phyloP scores from a whole-genome alignment of 495 filamentous ascomycete species.

The Penicillium herquei region DNA sequence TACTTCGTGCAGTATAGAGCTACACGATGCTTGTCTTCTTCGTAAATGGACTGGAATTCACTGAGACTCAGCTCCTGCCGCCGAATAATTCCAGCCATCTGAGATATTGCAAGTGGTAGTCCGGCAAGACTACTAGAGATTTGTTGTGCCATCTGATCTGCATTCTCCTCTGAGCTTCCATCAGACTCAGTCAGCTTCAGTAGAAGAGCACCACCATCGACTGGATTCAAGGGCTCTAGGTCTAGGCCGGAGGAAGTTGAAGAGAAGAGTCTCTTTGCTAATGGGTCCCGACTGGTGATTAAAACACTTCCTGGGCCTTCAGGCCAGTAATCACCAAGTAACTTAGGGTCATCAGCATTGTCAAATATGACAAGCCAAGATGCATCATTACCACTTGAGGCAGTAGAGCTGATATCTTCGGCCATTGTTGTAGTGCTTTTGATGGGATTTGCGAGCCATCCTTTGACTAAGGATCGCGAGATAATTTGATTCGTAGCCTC shows the following conservation, averaged over 20 bases:
- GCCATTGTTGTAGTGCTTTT: conserved; percentile 10
- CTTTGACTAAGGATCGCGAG: conserved; percentile 21
- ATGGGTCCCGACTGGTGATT: conserved; percentile 36
- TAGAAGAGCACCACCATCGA: conserved; percentile 20
- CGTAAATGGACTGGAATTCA: conserved; percentile 29
- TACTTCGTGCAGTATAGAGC: conserved; percentile 20
- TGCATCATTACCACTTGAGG: conserved; percentile 12
- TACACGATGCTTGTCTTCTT: conserved; percentile 21
- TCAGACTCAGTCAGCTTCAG: conserved; percentile 10
- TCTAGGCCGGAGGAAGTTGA: conserved; percentile 10
- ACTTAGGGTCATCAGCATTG: conserved; percentile 31
- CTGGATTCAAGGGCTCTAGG: conserved; percentile 13
- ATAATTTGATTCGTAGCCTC: conserved; percentile 28
- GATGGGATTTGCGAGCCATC: conserved; percentile 32
- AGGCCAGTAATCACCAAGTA: conserved; percentile 36
- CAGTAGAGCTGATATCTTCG: conserved; percentile 8
- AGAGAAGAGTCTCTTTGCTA: conserved; percentile 13
- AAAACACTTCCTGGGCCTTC: conserved; percentile 31
- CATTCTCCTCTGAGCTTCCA: conserved; percentile 2
- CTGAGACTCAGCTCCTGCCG: conserved; percentile 22
- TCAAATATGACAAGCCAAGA: conserved; percentile 43
- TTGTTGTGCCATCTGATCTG: conserved; percentile 7
- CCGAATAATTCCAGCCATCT: conserved; percentile 40
- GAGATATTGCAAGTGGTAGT: conserved; percentile 38
- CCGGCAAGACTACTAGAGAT: conserved; percentile 29